Conservation (phyloP, 805 yeast genomes). For the Henningerozyma blattae region DNA sequence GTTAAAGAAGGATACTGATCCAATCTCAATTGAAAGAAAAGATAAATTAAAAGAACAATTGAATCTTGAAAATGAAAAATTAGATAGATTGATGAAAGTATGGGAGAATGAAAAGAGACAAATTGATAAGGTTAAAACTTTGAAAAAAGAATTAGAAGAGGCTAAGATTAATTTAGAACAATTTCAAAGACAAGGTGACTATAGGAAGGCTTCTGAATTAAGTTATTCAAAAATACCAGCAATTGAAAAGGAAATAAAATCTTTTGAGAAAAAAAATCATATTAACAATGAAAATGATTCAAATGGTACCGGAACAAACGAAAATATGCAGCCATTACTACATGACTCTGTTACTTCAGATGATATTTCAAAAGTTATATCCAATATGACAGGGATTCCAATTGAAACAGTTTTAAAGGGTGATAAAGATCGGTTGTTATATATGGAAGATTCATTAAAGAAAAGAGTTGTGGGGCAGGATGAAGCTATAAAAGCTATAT, state of each 20-base stretch:
- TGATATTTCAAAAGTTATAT: conserved; percentile 85
- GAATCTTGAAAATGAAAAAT: conserved; percentile 48
- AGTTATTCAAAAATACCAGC: conserved; percentile 82
- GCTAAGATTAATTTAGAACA: conserved; percentile 76
- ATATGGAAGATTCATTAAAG: conserved; percentile 72
- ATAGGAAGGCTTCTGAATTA: conserved; percentile 77
- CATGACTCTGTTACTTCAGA: conserved; percentile 93
- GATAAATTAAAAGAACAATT: conserved; percentile 62
- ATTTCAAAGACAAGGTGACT: conserved; percentile 74
- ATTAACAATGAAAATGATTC: conserved; percentile 21
- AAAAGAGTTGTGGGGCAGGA: conserved; percentile 89
- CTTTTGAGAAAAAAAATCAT: conserved; percentile 29
- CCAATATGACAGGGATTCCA: conserved; percentile 94
- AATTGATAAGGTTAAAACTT: conserved; percentile 64
- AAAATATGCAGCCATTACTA: conserved; percentile 10
- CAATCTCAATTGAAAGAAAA: conserved; percentile 66
- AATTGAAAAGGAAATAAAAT: conserved; percentile 49
- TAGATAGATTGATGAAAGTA: conserved; percentile 56
- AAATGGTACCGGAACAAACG: not conserved
- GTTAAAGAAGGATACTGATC: conserved; percentile 83
- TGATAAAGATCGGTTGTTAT: conserved; percentile 79
- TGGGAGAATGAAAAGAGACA: conserved; percentile 80
- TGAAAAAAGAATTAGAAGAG: conserved; percentile 73
- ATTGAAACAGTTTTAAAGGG: conserved; percentile 84
- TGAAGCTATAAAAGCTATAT: conserved; percentile 78